phyloP scores from a whole-genome alignment of 495 filamentous ascomycete species.

The Neurospora africana region DNA sequence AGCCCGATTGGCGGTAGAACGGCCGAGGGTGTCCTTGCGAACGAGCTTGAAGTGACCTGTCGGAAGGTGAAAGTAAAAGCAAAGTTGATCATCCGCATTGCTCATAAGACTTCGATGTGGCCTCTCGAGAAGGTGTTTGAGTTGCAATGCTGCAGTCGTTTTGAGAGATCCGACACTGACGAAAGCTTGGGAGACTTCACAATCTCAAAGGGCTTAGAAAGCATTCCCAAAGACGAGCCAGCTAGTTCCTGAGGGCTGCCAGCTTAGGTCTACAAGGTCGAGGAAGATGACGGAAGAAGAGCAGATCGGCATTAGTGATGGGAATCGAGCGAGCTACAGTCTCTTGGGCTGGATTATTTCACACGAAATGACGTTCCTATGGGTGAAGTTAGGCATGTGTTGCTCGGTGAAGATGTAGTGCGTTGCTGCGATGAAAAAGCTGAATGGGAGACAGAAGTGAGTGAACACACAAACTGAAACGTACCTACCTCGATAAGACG shows the following conservation, averaged over 20 bases:
- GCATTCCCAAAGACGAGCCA: neutral
- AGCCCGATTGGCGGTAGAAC: neutral
- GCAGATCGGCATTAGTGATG: fast-evolving
- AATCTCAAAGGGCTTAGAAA: neutral
- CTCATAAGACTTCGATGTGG: neutral
- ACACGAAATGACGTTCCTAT: neutral
- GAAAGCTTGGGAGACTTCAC: neutral
- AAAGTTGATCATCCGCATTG: neutral
- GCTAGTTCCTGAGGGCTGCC: neutral
- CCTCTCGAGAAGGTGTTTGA: neutral
- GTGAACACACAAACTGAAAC: neutral
- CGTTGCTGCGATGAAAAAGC: neutral
- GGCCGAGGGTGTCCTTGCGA: neutral
- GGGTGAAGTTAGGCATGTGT: neutral
- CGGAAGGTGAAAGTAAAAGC: neutral
- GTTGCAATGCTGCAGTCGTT: neutral
- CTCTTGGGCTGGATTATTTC: neutral
- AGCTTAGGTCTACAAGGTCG: neutral
- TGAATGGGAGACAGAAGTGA: neutral
- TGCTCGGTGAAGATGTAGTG: neutral
- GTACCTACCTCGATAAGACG: neutral
- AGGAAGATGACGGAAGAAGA: neutral
- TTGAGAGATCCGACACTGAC: neutral
- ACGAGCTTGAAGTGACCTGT: neutral
- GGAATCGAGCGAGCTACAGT: fast-evolving